Percentiles rank a stretch among this genome's conserved stretches.
These are phyloP conservation scores for Coniochaeta sp. DNA, from an alignment of 2,329 filamentous ascomycete genomes.

Conservation along the genomic window DNA sequence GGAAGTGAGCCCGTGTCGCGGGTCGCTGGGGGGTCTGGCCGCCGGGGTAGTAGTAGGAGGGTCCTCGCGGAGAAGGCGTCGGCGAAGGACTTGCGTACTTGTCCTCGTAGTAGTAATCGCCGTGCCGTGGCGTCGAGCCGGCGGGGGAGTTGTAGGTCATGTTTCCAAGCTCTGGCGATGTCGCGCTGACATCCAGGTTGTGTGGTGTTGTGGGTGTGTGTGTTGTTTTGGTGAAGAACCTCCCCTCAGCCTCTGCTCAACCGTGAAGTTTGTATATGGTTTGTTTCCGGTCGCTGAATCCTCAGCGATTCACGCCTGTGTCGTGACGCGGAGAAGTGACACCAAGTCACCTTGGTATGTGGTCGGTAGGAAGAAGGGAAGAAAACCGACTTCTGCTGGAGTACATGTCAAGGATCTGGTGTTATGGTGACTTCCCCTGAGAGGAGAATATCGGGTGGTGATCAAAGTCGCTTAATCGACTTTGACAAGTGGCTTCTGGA, in stretches of 20 bases:
- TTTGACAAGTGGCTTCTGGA: conserved; percentile 28
- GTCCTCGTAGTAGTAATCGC: conserved; percentile 43
- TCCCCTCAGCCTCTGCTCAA: conserved; percentile 11
- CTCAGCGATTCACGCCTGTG: conserved; percentile 32
- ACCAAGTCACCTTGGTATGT: conserved; percentile 55
- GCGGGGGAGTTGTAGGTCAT: conserved; percentile 38
- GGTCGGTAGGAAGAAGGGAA: conserved; percentile 51
- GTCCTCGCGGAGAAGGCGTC: conserved; percentile 49
- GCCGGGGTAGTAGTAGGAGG: conserved; percentile 31
- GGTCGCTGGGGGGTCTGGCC: conserved; percentile 42
- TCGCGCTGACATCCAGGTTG: conserved; percentile 20
- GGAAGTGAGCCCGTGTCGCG: conserved; percentile 45
- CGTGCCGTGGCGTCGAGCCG: conserved; percentile 38
- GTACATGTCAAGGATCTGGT: conserved; percentile 46
- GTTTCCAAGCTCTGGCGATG: conserved; percentile 26
- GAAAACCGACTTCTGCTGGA: conserved; percentile 45
- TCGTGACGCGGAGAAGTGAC: conserved; percentile 37
- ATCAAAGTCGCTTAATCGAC: conserved; percentile 30
- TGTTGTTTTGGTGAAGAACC: conserved; percentile 3
- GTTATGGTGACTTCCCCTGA: conserved; percentile 29
- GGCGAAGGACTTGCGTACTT: conserved; percentile 47
- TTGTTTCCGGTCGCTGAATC: neutral
- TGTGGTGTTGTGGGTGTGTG: conserved; percentile 7
- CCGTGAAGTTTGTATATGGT: conserved; percentile 1
- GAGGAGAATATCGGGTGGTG: conserved; percentile 22